Evolutionary conservation across 345 rosid species (phyloP).

Genomic region (Acer negundo): DNA sequence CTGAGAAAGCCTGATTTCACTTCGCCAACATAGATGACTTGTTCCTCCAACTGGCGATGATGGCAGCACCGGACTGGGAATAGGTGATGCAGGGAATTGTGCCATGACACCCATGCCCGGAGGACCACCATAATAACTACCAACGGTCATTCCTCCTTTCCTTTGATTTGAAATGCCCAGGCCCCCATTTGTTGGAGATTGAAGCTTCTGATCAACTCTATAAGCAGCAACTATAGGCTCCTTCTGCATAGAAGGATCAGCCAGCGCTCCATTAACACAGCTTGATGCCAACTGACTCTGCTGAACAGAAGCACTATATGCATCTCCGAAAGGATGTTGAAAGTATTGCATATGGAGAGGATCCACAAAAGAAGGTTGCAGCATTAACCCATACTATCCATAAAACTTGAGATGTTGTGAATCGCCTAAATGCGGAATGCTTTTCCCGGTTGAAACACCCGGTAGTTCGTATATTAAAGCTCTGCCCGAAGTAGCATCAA

Average conservation of each 20-base stretch:
- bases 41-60: conserved; percentile 67
- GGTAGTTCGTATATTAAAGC: conserved; percentile 39
- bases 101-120: conserved; percentile 64
- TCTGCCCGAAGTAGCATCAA: conserved; percentile 53
- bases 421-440: conserved; percentile 38
- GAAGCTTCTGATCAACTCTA: conserved; percentile 57
- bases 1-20: conserved; percentile 59
- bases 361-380: conserved; percentile 63
- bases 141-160: conserved; percentile 39
- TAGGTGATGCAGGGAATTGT: conserved; percentile 66
- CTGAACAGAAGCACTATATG: conserved; percentile 52
- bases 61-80: conserved; percentile 70
- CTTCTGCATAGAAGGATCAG: conserved; percentile 49
- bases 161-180: conserved; percentile 51
- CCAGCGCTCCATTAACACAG: conserved; percentile 41
- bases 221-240: conserved; percentile 39
- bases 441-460: conserved; percentile 43
- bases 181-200: conserved; percentile 49
- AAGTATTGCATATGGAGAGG: conserved; percentile 72
- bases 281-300: conserved; percentile 37
- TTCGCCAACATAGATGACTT: conserved; percentile 51
- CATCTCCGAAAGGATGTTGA: conserved; percentile 64
- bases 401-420: conserved; percentile 48
- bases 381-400: conserved; percentile 49
- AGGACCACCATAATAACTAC: conserved; percentile 52